Conservation (phyloP, 192 early-diverging fungal genomes). For the Backusella macrospora region DNA sequence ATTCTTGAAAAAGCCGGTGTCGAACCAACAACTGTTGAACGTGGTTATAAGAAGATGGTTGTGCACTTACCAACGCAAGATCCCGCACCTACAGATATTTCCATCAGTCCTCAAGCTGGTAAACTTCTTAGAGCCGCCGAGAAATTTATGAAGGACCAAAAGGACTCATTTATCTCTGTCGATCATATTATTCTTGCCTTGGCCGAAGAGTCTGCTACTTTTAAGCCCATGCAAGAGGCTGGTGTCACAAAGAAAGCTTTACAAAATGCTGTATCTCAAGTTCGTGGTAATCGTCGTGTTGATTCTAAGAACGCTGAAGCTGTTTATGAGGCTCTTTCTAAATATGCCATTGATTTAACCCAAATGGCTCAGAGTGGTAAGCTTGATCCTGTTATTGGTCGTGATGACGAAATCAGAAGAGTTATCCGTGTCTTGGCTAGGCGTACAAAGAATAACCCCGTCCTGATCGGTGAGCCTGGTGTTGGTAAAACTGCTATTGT, state of each 20-base stretch:
- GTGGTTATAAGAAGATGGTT: slow-evolving; percentile 75
- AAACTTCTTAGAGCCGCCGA: slow-evolving; percentile 77
- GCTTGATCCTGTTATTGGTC: slow-evolving; percentile 95
- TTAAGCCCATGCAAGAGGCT: slow-evolving; percentile 63
- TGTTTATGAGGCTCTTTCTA: slow-evolving; percentile 88
- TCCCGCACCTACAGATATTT: slow-evolving; percentile 79
- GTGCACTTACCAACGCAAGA: slow-evolving; percentile 83
- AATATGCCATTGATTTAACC: slow-evolving; percentile 93
- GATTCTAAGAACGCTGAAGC: slow-evolving; percentile 86
- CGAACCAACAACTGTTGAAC: slow-evolving; percentile 73
- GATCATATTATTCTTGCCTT: slow-evolving; percentile 91
- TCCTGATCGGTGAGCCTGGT: slow-evolving; percentile 78
- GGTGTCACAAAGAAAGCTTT: slow-evolving; percentile 73
- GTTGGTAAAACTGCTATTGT: slow-evolving; percentile 87
- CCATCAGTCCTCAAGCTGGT: slow-evolving; percentile 60
- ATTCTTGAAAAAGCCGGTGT: slow-evolving; percentile 86
- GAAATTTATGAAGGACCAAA: slow-evolving; percentile 81
- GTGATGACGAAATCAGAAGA: slow-evolving; percentile 94
- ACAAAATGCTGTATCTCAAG: slow-evolving; percentile 72
- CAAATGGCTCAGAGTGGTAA: slow-evolving; percentile 83
- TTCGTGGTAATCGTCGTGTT: slow-evolving; percentile 83
- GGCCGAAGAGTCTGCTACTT: slow-evolving; percentile 64
- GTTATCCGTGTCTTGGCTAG: slow-evolving; percentile 89
- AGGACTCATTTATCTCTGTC: slow-evolving; percentile 86
- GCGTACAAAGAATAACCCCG: slow-evolving; percentile 81